Conservation (phyloP, 495 filamentous ascomycete genomes). For the Podospora conica region DNA sequence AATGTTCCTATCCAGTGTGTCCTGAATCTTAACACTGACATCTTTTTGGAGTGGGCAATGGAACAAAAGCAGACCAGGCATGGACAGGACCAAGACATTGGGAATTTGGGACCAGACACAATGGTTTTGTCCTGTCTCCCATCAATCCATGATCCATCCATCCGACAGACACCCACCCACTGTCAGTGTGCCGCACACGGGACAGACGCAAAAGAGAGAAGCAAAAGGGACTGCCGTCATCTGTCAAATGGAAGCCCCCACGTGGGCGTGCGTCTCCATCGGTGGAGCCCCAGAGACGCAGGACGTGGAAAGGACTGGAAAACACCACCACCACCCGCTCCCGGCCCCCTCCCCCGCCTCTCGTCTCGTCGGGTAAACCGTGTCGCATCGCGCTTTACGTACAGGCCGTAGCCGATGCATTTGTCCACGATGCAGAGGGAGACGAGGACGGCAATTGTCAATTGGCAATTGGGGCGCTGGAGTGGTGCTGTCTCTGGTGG, state of each 20-base stretch:
- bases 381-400: neutral
- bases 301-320: slow-evolving; percentile 1
- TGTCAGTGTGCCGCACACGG: neutral
- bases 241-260: slow-evolving; percentile 17
- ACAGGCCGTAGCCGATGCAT: neutral
- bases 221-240: neutral
- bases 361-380: neutral
- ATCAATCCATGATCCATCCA: too few species aligned
- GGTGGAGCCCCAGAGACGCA: slow-evolving; percentile 14
- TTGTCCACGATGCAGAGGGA: neutral
- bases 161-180: neutral
- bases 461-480: too few species aligned
- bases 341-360: neutral
- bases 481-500: too few species aligned
- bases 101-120: neutral
- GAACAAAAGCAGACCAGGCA: neutral
- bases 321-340: neutral
- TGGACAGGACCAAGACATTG: neutral
- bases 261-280: slow-evolving; percentile 11
- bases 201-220: neutral
- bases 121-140: neutral
- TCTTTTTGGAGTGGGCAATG: neutral
- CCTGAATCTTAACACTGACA: neutral
- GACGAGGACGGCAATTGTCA: neutral
- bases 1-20: too few species aligned